These are phyloP conservation scores for Dichomitus squalens DNA, from an alignment of 1,284 basidiomycete species.

Conservation along the genomic window DNA sequence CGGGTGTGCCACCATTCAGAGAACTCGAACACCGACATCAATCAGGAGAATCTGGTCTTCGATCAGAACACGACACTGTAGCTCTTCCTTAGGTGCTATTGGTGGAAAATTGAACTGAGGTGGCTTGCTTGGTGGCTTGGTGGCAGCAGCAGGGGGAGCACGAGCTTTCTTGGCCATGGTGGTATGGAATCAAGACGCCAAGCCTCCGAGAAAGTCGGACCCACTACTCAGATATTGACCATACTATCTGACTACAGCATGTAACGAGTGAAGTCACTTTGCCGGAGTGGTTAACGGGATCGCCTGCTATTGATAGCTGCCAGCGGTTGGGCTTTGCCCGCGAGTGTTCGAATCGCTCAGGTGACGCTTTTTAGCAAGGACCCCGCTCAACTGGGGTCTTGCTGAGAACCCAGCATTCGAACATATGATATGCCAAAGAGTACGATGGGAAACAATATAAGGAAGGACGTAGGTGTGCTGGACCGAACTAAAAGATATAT, in stretches of 20 bases:
- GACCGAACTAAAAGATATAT: no score
- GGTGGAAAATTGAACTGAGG: conserved; percentile 31
- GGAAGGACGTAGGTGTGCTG: no score
- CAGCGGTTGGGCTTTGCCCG: conserved; percentile 56
- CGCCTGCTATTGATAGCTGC: conserved; percentile 67
- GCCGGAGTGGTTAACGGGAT: conserved; percentile 93
- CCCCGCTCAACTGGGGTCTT: no score
- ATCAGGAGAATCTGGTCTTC: conserved; percentile 70
- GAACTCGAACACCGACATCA: conserved; percentile 45
- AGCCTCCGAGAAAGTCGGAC: conserved; percentile 9
- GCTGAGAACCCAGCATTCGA: no score
- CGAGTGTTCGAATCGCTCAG: conserved; percentile 89
- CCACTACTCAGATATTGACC: no score
- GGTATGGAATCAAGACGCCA: background rate
- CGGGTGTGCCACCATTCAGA: background rate
- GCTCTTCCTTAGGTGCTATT: conserved; percentile 43
- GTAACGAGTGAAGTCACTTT: conserved; percentile 70
- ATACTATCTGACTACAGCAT: no score
- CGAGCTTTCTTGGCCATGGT: conserved; percentile 22
- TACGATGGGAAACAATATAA: no score
- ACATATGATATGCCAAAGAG: no score
- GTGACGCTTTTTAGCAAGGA: conserved; percentile 61
- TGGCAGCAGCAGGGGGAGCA: background rate
- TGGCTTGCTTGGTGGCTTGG: conserved; percentile 1
- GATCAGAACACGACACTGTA: conserved; percentile 49